Base-by-base conservation (phyloP, 305 asterid genomes). In the Solanum hybrid region DNA sequence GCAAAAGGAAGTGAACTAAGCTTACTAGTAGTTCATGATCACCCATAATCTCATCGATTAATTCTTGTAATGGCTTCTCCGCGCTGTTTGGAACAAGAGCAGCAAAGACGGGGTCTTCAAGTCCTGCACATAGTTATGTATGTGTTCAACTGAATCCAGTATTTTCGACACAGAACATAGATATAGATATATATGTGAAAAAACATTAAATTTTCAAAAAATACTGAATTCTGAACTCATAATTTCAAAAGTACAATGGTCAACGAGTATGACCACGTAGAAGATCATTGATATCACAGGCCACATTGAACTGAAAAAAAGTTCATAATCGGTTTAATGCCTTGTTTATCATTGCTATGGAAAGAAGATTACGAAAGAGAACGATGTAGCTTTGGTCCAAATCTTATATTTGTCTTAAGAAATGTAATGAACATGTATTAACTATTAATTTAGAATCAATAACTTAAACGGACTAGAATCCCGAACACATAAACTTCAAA, bases 1-100 rank as follows among this genome's bases (percentile, higher is more conserved):
- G 34, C 10, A 20, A 51, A 85, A 27, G 29, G 66, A 86, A 69
- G 35, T 79, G 71, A 88, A 75, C 86, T 7, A 40, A 78, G 89
- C 94, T 94, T 91, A 95, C 95, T 76, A 97, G 93, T 96, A 93
- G 91, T 90, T 96, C 98, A 92, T 95, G 97, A 92, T 96, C 99
- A 16, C 97, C 98, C 97, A 94, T 96, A 71, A 96, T 95, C 96
- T 95, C 98, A 20, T 94, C 98, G 90, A 95, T 94, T 91, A 96
- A 85, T 94, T 96, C 98, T 71, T 93, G 77, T 22, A 97, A 42
- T 88, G 95, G 96, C 90, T 95, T 97, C 88, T 95, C 97, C 4
- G 98, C 98, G 91, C 96, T 96, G 56, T 94, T 91, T 4, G 96
- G 97, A 85, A 96, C 99, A 36, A 96, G 92, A 89, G 99, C 99